phyloP scores from a whole-genome alignment of 192 early-diverging fungal genomes.

The Coemansia sp. region DNA sequence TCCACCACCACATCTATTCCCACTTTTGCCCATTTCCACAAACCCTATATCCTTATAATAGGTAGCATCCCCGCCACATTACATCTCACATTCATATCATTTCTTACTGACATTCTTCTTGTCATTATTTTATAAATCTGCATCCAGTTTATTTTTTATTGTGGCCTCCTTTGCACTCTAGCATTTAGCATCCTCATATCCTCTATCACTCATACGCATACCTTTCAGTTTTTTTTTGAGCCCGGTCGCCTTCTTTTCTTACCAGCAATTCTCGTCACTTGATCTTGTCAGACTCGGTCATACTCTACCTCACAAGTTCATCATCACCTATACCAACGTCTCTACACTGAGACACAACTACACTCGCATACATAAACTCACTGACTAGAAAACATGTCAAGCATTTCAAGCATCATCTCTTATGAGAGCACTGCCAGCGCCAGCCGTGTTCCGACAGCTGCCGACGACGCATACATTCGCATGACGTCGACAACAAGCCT shows the following conservation, averaged over 20 bases:
- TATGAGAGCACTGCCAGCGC: constrained; percentile 22
- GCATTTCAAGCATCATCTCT: constrained; percentile 51
- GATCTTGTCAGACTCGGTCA: background rate
- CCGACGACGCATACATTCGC: constrained; percentile 22
- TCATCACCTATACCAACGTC: background rate
- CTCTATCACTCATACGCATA: constrained; percentile 5
- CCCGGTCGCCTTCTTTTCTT: constrained; percentile 1
- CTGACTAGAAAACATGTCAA: constrained; percentile 25
- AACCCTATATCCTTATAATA: background rate
- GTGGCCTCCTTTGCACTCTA: background rate
- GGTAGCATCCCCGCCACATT: constrained; percentile 1
- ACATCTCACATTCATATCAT: constrained; percentile 6
- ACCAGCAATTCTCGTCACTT: background rate
- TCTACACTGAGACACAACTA: constrained; percentile 6
- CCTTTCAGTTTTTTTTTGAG: background rate
- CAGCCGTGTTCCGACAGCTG: constrained; percentile 7
- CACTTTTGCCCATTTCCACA: constrained; percentile 6
- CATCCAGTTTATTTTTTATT: constrained; percentile 7
- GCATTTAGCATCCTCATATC: constrained; percentile 2
- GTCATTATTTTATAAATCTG: background rate
- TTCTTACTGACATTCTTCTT: background rate
- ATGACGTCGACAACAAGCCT: constrained; percentile 36
- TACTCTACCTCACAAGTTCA: background rate
- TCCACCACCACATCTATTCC: background rate
- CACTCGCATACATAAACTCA: constrained; percentile 8